Evolutionary conservation across 176 grass and related monocot genomes (phyloP).

Genomic region (Avena sativa): DNA sequence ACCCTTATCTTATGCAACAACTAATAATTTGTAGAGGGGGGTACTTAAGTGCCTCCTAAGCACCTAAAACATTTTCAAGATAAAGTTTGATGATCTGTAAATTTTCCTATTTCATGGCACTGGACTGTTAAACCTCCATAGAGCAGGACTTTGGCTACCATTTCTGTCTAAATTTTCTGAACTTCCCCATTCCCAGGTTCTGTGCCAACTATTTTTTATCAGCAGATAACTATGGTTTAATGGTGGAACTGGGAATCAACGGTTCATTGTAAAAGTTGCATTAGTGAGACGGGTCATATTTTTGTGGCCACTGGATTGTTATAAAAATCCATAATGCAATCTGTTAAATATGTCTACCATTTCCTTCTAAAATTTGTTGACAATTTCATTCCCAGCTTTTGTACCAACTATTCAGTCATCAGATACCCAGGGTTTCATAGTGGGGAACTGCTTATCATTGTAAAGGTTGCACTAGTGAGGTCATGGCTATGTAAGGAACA

Average conservation of each 20-base stretch:
- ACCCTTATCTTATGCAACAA: not conserved
- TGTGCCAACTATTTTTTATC: constrained; percentile 1
- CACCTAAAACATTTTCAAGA: not conserved
- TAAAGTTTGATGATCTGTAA: constrained; percentile 1
- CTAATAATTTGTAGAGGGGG: constrained; percentile 12
- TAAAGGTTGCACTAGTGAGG: constrained; percentile 9
- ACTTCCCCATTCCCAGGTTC: not conserved
- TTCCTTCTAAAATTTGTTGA: constrained; percentile 1
- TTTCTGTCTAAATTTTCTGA: not conserved
- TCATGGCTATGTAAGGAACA: not conserved
- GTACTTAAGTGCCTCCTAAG: not conserved
- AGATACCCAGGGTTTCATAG: not conserved
- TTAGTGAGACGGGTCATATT: not conserved
- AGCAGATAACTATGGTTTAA: constrained; percentile 1
- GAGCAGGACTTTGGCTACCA: not conserved
- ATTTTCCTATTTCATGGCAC: not conserved
- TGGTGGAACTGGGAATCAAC: not conserved
- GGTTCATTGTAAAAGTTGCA: constrained; percentile 11
- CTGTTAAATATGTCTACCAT: constrained; percentile 2
- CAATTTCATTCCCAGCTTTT: not conserved
- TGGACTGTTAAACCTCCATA: not conserved
- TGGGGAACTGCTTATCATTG: not conserved
- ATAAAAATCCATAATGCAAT: not conserved
- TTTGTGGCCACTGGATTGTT: not conserved
- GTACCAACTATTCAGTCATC: not conserved